Evolutionary conservation across 2,329 filamentous ascomycete genomes (phyloP), one percentile per base, ranked within the genome.

Genomic region (Pezicula radicicola): DNA sequence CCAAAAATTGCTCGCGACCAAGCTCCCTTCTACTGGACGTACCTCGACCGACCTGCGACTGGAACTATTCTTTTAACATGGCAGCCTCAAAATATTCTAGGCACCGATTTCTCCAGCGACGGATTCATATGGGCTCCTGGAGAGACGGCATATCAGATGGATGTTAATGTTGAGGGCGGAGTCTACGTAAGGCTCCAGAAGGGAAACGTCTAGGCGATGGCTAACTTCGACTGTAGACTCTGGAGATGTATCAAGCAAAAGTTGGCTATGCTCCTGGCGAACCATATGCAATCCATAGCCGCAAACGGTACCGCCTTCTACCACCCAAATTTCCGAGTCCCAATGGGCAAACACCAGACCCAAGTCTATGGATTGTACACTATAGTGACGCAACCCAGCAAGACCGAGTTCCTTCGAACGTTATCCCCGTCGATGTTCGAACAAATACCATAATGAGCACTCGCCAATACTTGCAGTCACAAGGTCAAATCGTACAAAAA

Each of bases 1-100:
- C 90, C 92, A 8, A 87, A 89, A 66, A 88, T 96, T 56, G 88
- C 92, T 61, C 89, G 90, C 69, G 88, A 95, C 65, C 78, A 85
- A 58, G 87, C 91, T 46, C 84, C 93, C 3, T 92, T 99, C 79
- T 89, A 87, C 72, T 99, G 93, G 93, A 92, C 88, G 43, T 96
- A 93, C 69, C 82, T 97, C 51, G 85, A 94, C 62, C 81, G 84
- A 49, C 93, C 93, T 10, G 79, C 79, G 48, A 90, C 96, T 70
- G 91, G 91, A 51, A 87, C 86, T 8, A 81, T 96, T 42, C 82
- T 94, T 66, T 77, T 97, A 57, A 88, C 88, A 48, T 97, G 93
- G 93, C 91, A 97, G 68, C 88, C 93, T 2, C 76, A 88, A 48
- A 85, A 10, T 62, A 81, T 85, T 52, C 71, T 89, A 50, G 83